phyloP scores from a whole-genome alignment of 2,329 filamentous ascomycete genomes.

The Ascochyta koolunga region DNA sequence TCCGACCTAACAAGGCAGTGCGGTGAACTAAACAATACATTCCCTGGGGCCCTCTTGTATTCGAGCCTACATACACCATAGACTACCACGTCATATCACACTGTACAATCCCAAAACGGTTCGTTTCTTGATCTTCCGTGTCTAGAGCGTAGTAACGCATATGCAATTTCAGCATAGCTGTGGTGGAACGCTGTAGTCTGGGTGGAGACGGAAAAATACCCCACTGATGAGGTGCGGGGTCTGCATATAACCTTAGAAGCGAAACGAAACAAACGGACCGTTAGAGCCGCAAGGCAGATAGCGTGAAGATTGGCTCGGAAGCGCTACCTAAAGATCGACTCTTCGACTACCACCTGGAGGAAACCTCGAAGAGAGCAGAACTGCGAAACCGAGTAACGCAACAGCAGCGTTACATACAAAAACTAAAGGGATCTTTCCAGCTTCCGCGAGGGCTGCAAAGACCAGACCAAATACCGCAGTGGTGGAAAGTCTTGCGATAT shows the following conservation, averaged over 20 bases:
- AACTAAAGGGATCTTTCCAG: constrained; percentile 65
- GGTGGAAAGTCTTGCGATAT: constrained; percentile 68
- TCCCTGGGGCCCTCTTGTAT: background rate
- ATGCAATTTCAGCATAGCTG: background rate
- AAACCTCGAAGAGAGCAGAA: constrained; percentile 55
- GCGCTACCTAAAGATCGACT: constrained; percentile 6
- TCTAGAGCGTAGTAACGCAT: background rate
- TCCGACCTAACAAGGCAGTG: background rate
- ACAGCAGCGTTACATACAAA: constrained; percentile 71
- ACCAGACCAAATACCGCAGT: constrained; percentile 70
- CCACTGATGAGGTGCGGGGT: constrained; percentile 21
- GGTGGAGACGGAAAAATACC: constrained; percentile 21
- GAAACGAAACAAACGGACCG: background rate
- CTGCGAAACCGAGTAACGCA: constrained; percentile 58
- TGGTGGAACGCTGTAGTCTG: background rate
- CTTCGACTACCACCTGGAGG: constrained; percentile 50
- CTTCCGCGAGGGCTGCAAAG: constrained; percentile 67
- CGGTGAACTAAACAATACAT: background rate
- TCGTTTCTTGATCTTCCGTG: constrained; percentile 7
- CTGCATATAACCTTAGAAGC: background rate
- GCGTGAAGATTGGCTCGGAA: constrained; percentile 4
- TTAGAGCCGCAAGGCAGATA: constrained; percentile 1
- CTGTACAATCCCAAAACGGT: background rate
- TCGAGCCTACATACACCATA: background rate
- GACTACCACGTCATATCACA: background rate